These are phyloP conservation scores for Pseudomassariella vexata DNA, from an alignment of 2,329 filamentous ascomycete species.

Conservation along the genomic window DNA sequence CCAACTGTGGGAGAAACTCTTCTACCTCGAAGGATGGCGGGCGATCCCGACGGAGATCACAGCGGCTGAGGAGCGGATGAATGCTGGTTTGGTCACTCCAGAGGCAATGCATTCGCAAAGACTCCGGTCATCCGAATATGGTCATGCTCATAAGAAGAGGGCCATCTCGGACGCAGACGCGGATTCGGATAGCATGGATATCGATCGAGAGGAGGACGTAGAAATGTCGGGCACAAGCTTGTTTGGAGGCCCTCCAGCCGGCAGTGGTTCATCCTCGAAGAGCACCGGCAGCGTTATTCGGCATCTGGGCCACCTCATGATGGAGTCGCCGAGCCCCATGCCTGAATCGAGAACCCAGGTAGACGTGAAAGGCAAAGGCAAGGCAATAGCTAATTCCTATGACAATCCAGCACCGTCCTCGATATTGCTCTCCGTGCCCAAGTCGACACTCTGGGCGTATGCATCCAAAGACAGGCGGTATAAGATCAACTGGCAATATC, in stretches of 20 bases:
- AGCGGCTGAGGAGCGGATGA: conserved; percentile 57
- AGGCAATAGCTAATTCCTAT: conserved; percentile 18
- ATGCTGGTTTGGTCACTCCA: conserved; percentile 33
- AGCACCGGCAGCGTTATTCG: conserved; percentile 19
- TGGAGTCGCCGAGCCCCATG: conserved; percentile 27
- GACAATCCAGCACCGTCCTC: conserved; percentile 4
- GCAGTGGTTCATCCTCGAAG: conserved; percentile 20
- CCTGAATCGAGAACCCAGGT: conserved; percentile 14
- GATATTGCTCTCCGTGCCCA: conserved; percentile 24
- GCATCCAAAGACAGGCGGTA: conserved; percentile 41
- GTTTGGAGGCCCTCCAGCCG: conserved; percentile 16
- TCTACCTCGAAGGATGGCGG: conserved; percentile 81
- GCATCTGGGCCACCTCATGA: conserved; percentile 25
- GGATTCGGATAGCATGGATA: conserved; percentile 40
- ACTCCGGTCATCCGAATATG: conserved; percentile 37
- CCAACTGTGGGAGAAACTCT: conserved; percentile 79
- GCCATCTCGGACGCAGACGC: conserved; percentile 40
- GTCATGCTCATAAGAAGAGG: conserved; percentile 49
- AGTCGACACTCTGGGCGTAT: conserved; percentile 46
- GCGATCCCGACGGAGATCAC: conserved; percentile 61
- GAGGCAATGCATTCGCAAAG: conserved; percentile 35
- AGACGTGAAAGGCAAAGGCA: conserved; percentile 29
- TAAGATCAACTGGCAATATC: conserved; percentile 84
- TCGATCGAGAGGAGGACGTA: conserved; percentile 22
- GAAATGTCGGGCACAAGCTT: conserved; percentile 17